phyloP scores from a whole-genome alignment of 2,329 filamentous ascomycete species.

The Neopestalotiopsis sp. region DNA sequence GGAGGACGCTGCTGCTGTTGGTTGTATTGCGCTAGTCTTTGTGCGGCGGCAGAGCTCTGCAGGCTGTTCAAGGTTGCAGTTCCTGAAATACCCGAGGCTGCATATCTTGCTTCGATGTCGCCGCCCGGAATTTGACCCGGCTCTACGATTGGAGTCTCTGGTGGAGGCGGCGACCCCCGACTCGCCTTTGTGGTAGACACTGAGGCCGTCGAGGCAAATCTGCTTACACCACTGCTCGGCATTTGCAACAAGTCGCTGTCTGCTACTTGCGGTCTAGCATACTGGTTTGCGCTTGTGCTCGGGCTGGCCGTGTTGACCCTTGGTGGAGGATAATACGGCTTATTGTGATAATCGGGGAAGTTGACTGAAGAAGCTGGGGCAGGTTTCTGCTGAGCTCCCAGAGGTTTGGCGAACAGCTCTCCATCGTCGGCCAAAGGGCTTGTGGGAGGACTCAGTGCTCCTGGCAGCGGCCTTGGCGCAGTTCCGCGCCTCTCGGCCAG shows the following conservation, averaged over 20 bases:
- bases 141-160: conserved; percentile 85
- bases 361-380: conserved; percentile 47
- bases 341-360: conserved; percentile 59
- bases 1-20: conserved; percentile 56
- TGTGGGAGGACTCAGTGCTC: conserved; percentile 65
- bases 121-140: conserved; percentile 74
- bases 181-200: conserved; percentile 92
- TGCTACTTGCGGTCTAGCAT: conserved; percentile 32
- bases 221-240: conserved; percentile 58
- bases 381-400: conserved; percentile 51
- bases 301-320: conserved; percentile 40
- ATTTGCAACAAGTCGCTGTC: conserved; percentile 42
- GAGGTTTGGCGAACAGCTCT: conserved; percentile 76
- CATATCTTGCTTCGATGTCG: conserved; percentile 90
- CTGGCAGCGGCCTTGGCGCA: conserved; percentile 79
- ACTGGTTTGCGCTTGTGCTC: conserved; percentile 34
- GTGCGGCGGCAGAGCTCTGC: conserved; percentile 81
- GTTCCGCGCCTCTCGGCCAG: conserved; percentile 83
- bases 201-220: conserved; percentile 82
- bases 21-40: conserved; percentile 80
- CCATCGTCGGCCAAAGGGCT: conserved; percentile 78
- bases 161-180: conserved; percentile 90
- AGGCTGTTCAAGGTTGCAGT: conserved; percentile 81
- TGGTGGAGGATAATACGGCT: conserved; percentile 67
- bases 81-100: conserved; percentile 87